A percentile compares a stretch with the other conserved stretches of the same genome.
Conservation (phyloP, 768 basidiomycete genomes). For the Kwoniella europaea region DNA sequence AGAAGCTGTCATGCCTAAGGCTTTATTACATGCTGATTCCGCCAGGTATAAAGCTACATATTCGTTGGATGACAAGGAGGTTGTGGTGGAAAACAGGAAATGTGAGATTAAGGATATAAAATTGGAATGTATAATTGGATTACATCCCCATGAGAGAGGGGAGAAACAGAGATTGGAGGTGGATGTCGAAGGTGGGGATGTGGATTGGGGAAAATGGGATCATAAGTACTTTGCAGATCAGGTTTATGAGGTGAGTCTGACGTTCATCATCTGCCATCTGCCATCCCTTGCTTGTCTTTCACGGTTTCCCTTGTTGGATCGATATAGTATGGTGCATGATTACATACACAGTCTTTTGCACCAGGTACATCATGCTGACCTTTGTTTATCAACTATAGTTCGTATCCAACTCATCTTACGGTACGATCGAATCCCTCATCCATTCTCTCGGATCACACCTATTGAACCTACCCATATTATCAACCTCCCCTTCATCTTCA, state of each 20-base stretch:
- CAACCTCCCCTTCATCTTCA: conserved; percentile 27
- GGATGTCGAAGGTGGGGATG: conserved; percentile 58
- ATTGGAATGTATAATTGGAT: conserved; percentile 68
- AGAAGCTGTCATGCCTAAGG: conserved; percentile 63
- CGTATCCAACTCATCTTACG: conserved; percentile 63
- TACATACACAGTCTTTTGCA: neutral
- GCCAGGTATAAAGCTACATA: conserved; percentile 54
- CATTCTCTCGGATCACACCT: conserved; percentile 65
- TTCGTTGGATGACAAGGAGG: neutral
- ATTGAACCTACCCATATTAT: conserved; percentile 56
- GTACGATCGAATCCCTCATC: conserved; percentile 74
- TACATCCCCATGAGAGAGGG: conserved; percentile 70
- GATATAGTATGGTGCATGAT: no score
- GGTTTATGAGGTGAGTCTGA: conserved; percentile 58
- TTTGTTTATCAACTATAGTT: conserved; percentile 58
- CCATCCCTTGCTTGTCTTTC: neutral
- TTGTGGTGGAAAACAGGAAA: conserved; percentile 52
- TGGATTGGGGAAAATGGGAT: conserved; percentile 51
- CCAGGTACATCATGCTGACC: conserved; percentile 2
- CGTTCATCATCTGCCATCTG: neutral
- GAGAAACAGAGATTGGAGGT: conserved; percentile 69
- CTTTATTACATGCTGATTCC: conserved; percentile 64
- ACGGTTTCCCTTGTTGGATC: no score
- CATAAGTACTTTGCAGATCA: conserved; percentile 61
- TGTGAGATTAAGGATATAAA: conserved; percentile 62